Percentiles rank a stretch among this genome's conserved stretches.
These are phyloP conservation scores for Fusarium sp. DNA, from an alignment of 2,329 filamentous ascomycete genomes.

Conservation along the genomic window DNA sequence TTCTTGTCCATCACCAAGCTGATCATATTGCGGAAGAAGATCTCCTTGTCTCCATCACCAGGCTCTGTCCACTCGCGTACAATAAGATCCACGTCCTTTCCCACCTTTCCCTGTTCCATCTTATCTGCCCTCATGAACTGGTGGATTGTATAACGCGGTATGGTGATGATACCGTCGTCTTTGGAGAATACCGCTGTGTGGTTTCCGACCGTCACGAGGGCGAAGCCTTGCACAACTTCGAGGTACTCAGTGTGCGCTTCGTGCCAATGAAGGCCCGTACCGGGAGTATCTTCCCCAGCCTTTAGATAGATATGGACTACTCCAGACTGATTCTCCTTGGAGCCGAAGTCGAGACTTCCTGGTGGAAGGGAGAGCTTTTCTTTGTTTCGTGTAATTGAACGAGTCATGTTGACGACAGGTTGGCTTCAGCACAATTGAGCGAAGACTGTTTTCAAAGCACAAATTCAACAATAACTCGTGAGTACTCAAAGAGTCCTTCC, in stretches of 20 bases:
- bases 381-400: slow-evolving; percentile 19
- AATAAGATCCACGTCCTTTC: slow-evolving; percentile 26
- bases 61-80: slow-evolving; percentile 45
- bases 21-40: slow-evolving; percentile 43
- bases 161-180: slow-evolving; percentile 37
- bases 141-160: slow-evolving; percentile 39
- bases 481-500: slow-evolving; percentile 10
- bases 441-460: not conserved
- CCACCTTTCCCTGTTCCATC: slow-evolving; percentile 22
- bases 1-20: slow-evolving; percentile 39
- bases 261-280: slow-evolving; percentile 40
- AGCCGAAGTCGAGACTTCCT: slow-evolving; percentile 24
- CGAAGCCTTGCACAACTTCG: too few species aligned
- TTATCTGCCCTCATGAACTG: slow-evolving; percentile 39
- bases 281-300: slow-evolving; percentile 14
- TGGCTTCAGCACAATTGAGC: too few species aligned
- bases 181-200: slow-evolving; percentile 29
- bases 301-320: slow-evolving; percentile 24
- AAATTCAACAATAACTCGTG: not conserved
- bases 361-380: slow-evolving; percentile 19
- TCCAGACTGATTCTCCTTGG: not conserved
- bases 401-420: slow-evolving; percentile 3
- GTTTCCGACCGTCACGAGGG: slow-evolving; percentile 36
- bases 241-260: slow-evolving; percentile 34
- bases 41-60: slow-evolving; percentile 38